A percentile compares a stretch with the other conserved stretches of the same genome.
These are phyloP conservation scores for Collariella sp. DNA, from an alignment of 495 filamentous ascomycete species.

Conservation along the genomic window DNA sequence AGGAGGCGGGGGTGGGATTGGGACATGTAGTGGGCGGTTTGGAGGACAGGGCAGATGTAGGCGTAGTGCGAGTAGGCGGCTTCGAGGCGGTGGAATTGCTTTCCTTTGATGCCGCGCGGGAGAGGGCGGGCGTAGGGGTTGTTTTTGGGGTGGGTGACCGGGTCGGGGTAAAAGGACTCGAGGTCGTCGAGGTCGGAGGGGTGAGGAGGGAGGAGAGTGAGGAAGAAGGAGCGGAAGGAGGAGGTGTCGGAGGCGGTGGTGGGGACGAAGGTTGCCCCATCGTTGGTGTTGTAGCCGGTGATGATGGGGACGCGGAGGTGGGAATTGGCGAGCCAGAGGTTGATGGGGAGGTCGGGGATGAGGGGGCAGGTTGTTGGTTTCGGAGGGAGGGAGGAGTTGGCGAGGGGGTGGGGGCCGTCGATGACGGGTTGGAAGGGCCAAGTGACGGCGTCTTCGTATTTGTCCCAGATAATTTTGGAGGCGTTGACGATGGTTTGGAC, in stretches of 20 bases:
- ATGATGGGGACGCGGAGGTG: constrained; percentile 53
- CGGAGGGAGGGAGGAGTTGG: constrained; percentile 16
- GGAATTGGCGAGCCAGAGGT: constrained; percentile 43
- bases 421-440: constrained; percentile 65
- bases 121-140: constrained; percentile 32
- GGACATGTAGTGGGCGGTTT: constrained; percentile 48
- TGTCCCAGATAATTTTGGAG: constrained; percentile 43
- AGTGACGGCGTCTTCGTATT: constrained; percentile 46
- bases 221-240: constrained; percentile 50
- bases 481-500: constrained; percentile 39
- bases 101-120: constrained; percentile 37
- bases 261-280: constrained; percentile 54
- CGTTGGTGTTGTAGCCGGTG: constrained; percentile 59
- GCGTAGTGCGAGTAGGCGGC: constrained; percentile 59
- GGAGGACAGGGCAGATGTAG: constrained; percentile 56
- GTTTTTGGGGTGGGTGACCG: constrained; percentile 20
- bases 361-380: constrained; percentile 27
- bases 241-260: constrained; percentile 31
- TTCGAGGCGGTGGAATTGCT: constrained; percentile 52
- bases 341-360: constrained; percentile 48
- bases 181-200: constrained; percentile 42
- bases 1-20: constrained; percentile 24
- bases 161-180: constrained; percentile 50
- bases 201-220: constrained; percentile 43
- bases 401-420: constrained; percentile 38